Evolutionary conservation across 352 stramenopile species (phyloP), one percentile per base, ranked within the genome.

Genomic region (Salisapilia sapeloensis): DNA sequence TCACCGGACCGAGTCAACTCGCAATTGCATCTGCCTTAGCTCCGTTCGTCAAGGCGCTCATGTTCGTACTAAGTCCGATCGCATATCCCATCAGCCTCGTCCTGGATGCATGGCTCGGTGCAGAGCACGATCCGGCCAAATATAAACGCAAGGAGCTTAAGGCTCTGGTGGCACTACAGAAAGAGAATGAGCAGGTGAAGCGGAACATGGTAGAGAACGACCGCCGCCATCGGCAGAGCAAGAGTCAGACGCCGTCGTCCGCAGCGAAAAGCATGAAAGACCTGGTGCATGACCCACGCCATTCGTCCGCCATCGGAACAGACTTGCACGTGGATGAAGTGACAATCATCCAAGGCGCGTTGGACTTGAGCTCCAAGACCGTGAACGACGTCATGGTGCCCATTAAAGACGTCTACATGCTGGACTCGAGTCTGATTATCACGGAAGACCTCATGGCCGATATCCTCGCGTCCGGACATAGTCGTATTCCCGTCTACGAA

Each of bases 1-100:
- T 97, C 43, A 98, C 90, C 2, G 90, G 91, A 0, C 87, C 85
- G 5, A 71, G 93, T 45, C 90, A 97, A 53, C 59, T 98, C 3
- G 40, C 53, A 7, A 86, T 97, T 14, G 89, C 85, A 0, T 53
- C 75, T 11, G 44, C 40, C 18, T 54, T 97, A 24, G 60, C 71
- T 11, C 84, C 81, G 0, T 29, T 94, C 6, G 80, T 97, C 1
- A 70, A 72, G n/a, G 22, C 77, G 28, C 46, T 96, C 23, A 92
- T 98, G 60, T 16, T 71, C 4, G 2, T 97, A 1, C 42, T 90
- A 11, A 74, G 47, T 12, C 90, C 92, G 3, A 53, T 98, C 26
- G 76, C 91, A 5, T 93, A 78, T 32, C 92, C 93, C 4, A 92
- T 97, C 49, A 74, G 63, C 29, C 78, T 75, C 30, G 7, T 95